A percentile compares a stretch with the other conserved stretches of the same genome.
Conservation (phyloP, 2,329 filamentous ascomycete species). For the Cordyceps cicadae region DNA sequence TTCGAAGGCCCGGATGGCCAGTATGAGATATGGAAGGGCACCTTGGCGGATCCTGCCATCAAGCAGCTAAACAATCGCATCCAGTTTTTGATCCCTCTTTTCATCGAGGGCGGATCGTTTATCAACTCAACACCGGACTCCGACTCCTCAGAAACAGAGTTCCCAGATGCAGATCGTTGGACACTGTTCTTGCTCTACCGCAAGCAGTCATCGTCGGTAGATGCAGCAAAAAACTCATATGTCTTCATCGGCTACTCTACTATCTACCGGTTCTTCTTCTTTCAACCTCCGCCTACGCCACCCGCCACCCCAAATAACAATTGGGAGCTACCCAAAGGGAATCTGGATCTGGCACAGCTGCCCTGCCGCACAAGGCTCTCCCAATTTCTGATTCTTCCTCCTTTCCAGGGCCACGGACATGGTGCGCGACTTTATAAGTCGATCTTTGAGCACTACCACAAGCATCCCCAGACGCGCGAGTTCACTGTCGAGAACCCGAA, state of each 20-base stretch:
- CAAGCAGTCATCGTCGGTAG: slow-evolving; percentile 40
- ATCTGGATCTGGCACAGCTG: slow-evolving; percentile 49
- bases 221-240: slow-evolving; percentile 51
- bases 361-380: slow-evolving; percentile 79
- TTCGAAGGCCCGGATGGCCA: slow-evolving; percentile 53
- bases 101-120: slow-evolving; percentile 85
- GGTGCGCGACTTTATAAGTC: slow-evolving; percentile 73
- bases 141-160: slow-evolving; percentile 55
- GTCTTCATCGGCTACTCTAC: slow-evolving; percentile 84
- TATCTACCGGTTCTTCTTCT: slow-evolving; percentile 76
- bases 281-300: slow-evolving; percentile 40
- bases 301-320: slow-evolving; percentile 28
- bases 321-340: slow-evolving; percentile 37
- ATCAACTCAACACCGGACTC: slow-evolving; percentile 44
- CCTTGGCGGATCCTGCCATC: slow-evolving; percentile 60
- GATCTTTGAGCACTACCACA: slow-evolving; percentile 63
- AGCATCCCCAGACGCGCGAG: slow-evolving; percentile 63
- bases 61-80: slow-evolving; percentile 68
- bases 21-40: slow-evolving; percentile 81
- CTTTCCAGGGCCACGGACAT: slow-evolving; percentile 73
- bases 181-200: slow-evolving; percentile 82
- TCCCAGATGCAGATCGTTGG: slow-evolving; percentile 75
- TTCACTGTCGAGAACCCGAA: slow-evolving; percentile 93
- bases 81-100: slow-evolving; percentile 75
- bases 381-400: slow-evolving; percentile 85